Conservation (phyloP, 495 filamentous ascomycete genomes). For the Pyrenula massariospora region DNA sequence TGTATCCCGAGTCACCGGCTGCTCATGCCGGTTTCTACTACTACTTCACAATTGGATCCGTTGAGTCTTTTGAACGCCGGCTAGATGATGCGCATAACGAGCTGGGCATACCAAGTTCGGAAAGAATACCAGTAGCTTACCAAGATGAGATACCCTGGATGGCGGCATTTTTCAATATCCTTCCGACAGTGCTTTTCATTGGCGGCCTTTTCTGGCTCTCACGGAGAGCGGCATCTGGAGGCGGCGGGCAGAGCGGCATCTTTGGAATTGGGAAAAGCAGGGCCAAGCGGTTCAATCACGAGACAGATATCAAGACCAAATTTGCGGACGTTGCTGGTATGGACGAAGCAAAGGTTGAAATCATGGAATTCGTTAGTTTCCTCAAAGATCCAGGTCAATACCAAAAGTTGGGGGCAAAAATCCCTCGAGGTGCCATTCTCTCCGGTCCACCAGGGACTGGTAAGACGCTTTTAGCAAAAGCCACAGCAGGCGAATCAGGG, state of each 20-base stretch:
- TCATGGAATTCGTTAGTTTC: conserved; percentile 99
- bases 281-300: conserved; percentile 94
- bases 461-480: conserved; percentile 95
- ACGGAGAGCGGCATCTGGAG: conserved; percentile 50
- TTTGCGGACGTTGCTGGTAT: conserved; percentile 96
- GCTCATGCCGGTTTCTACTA: conserved; percentile 63
- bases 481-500: conserved; percentile 91
- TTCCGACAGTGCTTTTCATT: conserved; percentile 77
- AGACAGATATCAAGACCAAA: conserved; percentile 89
- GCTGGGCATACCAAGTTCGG: conserved; percentile 66
- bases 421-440: conserved; percentile 90
- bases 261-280: conserved; percentile 93
- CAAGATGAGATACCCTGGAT: conserved; percentile 59
- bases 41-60: conserved; percentile 90
- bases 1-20: conserved; percentile 75
- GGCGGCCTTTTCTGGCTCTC: conserved; percentile 64
- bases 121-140: conserved; percentile 88
- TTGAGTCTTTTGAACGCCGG: conserved; percentile 81
- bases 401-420: conserved; percentile 90
- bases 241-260: conserved; percentile 62
- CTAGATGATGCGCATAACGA: conserved; percentile 81
- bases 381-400: conserved; percentile 81
- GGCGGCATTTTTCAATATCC: conserved; percentile 59
- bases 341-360: conserved; percentile 96
- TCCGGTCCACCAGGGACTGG: conserved; percentile 94